phyloP scores from a whole-genome alignment of 371 early-diverging fungal genomes.

The Mortierella sp. region DNA sequence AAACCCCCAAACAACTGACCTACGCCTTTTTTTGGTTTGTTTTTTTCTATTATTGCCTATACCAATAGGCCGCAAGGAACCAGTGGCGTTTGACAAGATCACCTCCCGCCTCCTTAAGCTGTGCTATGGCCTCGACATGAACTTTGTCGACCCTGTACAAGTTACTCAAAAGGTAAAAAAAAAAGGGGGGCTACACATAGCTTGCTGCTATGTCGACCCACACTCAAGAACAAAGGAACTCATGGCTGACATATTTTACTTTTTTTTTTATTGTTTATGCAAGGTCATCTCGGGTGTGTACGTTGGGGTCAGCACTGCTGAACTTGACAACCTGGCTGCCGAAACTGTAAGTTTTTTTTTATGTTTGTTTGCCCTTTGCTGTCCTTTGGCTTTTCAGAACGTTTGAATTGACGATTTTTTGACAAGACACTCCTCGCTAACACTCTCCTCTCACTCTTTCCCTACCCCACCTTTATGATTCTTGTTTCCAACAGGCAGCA shows the following conservation, averaged over 20 bases:
- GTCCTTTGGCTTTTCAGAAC: too few species aligned
- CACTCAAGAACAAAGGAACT: too few species aligned
- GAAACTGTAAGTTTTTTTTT: constrained; percentile 77
- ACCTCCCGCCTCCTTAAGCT: constrained; percentile 93
- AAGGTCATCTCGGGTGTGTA: constrained; percentile 96
- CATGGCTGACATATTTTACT: not conserved
- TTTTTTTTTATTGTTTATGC: not conserved
- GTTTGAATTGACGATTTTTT: too few species aligned
- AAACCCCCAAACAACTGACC: not conserved
- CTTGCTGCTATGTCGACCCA: too few species aligned
- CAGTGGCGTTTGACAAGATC: constrained; percentile 97
- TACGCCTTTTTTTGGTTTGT: not conserved
- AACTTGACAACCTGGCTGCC: constrained; percentile 97
- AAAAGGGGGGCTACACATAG: too few species aligned
- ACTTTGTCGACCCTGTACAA: constrained; percentile 92
- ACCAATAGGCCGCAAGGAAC: constrained; percentile 79
- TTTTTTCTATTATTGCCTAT: not conserved
- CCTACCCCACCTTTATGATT: too few species aligned
- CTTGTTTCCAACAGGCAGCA: constrained; percentile 66
- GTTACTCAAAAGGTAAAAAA: constrained; percentile 91
- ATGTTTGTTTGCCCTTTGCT: not conserved
- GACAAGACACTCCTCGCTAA: not conserved
- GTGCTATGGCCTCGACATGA: constrained; percentile 93
- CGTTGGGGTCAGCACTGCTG: constrained; percentile 96
- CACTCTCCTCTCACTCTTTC: not conserved